Conservation (phyloP, 2,329 filamentous ascomycete species). For the Aureobasidium sp. region DNA sequence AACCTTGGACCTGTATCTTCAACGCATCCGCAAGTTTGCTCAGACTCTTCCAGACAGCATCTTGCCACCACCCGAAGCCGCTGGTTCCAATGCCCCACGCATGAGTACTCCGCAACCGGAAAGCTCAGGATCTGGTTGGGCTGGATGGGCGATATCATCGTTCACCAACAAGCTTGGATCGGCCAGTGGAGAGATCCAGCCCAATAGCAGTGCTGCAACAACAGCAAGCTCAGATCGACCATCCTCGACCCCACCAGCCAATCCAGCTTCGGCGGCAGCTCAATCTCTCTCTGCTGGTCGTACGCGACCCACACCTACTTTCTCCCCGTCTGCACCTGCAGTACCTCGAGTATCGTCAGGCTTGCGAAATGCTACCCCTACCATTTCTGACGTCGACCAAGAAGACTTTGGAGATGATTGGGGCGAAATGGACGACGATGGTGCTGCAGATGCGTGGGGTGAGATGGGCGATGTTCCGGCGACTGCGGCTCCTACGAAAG, state of each 20-base stretch:
- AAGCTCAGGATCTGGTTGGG: conserved; percentile 55
- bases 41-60: conserved; percentile 72
- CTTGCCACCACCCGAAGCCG: conserved; percentile 57
- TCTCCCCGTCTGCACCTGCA: conserved; percentile 23
- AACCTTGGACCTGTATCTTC: conserved; percentile 77
- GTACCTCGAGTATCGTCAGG: conserved; percentile 27
- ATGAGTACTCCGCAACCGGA: conserved; percentile 73
- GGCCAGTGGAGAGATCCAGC: conserved; percentile 79
- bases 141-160: conserved; percentile 96
- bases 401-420: conserved; percentile 65
- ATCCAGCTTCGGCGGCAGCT: conserved; percentile 35
- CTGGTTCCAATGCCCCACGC: conserved; percentile 53
- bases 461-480: conserved; percentile 41
- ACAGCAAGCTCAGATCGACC: conserved; percentile 59
- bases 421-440: conserved; percentile 58
- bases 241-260: conserved; percentile 34
- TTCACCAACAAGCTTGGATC: conserved; percentile 91
- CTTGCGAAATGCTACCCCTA: conserved; percentile 21
- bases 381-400: conserved; percentile 31
- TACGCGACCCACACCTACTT: conserved; percentile 7
- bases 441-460: conserved; percentile 41
- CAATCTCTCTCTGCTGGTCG: conserved; percentile 20
- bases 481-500: conserved; percentile 24
- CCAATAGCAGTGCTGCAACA: conserved; percentile 48
- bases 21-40: conserved; percentile 72